Conservation (phyloP, 2,329 filamentous ascomycete genomes). For the Mycosphaerella sp. region DNA sequence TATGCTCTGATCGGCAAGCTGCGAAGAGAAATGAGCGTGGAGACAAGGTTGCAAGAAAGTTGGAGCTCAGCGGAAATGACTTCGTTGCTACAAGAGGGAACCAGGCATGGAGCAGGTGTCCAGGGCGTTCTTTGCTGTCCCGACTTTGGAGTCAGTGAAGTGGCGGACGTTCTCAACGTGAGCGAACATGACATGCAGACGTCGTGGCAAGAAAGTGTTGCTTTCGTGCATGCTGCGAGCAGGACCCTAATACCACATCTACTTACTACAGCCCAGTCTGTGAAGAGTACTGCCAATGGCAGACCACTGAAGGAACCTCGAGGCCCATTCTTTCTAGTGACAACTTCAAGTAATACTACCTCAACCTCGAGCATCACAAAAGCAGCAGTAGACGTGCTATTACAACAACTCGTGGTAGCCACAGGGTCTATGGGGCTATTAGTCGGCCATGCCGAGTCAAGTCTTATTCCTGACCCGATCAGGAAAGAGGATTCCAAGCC, state of each 20-base stretch:
- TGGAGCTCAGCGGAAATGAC: slow-evolving; percentile 21
- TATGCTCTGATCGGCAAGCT: slow-evolving; percentile 22
- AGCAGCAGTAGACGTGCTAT: slow-evolving; percentile 15
- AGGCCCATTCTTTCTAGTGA: slow-evolving; percentile 22
- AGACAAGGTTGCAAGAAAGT: slow-evolving; percentile 16
- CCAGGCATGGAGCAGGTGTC: slow-evolving; percentile 14
- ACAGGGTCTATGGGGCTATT: slow-evolving; percentile 15
- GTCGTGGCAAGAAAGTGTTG: slow-evolving; percentile 24
- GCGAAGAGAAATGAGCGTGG: slow-evolving; percentile 24
- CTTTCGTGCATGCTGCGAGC: slow-evolving; percentile 24
- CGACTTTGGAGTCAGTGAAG: slow-evolving; percentile 11
- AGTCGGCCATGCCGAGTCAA: slow-evolving; percentile 19
- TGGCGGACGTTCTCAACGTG: slow-evolving; percentile 22
- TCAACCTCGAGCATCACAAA: slow-evolving; percentile 16
- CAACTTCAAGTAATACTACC: slow-evolving; percentile 8
- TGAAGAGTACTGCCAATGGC: slow-evolving; percentile 2
- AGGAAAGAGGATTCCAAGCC: slow-evolving; percentile 9
- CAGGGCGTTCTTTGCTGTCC: slow-evolving; percentile 27
- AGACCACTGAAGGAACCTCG: slow-evolving; percentile 4
- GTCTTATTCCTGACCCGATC: slow-evolving; percentile 21
- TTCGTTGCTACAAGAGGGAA: slow-evolving; percentile 13
- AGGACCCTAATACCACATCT: slow-evolving; percentile 10
- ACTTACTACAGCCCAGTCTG: slow-evolving; percentile 7
- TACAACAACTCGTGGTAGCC: slow-evolving; percentile 17
- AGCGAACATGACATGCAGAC: slow-evolving; percentile 18